A percentile compares a stretch with the other conserved stretches of the same genome.
Conservation (phyloP, 768 basidiomycete species). For the Tubosaeta sp. region DNA sequence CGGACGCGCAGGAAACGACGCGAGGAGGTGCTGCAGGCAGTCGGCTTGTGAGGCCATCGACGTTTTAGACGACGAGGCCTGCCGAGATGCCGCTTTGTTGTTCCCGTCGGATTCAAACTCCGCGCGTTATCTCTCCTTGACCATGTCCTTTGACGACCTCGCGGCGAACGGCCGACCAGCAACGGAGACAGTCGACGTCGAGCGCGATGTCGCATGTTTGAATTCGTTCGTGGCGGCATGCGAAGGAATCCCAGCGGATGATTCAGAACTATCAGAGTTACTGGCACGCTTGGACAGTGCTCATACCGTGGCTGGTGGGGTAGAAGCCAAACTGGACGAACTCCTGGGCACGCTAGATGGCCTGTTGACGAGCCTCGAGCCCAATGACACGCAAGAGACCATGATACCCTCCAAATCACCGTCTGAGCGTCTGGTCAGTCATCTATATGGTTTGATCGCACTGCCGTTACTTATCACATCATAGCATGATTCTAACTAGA, state of each 20-base stretch:
- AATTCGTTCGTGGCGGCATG: constrained; percentile 28
- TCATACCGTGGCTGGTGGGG: constrained; percentile 52
- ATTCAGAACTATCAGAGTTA: constrained; percentile 47
- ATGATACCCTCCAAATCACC: neutral
- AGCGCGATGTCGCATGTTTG: constrained; percentile 36
- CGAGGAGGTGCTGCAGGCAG: constrained; percentile 46
- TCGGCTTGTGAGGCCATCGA: constrained; percentile 51
- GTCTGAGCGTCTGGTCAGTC: constrained; percentile 12
- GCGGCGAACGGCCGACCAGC: constrained; percentile 10
- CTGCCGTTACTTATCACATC: neutral
- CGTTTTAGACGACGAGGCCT: neutral
- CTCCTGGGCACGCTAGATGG: constrained; percentile 56
- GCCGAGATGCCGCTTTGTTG: constrained; percentile 25
- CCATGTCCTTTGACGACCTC: constrained; percentile 28
- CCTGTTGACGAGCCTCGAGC: constrained; percentile 45
- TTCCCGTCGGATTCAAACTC: constrained; percentile 8
- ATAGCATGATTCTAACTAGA: constrained; percentile 14
- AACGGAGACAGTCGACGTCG: constrained; percentile 17
- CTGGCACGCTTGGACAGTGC: constrained; percentile 54
- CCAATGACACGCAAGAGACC: constrained; percentile 3
- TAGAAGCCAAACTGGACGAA: constrained; percentile 60
- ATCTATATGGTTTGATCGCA: neutral
- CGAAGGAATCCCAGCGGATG: constrained; percentile 29
- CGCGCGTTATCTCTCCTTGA: constrained; percentile 15
- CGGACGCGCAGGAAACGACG: constrained; percentile 50